Evolutionary conservation across 306 rosid species (phyloP), one percentile per base, ranked within the genome.

Genomic region (Boehmeria nivea): DNA sequence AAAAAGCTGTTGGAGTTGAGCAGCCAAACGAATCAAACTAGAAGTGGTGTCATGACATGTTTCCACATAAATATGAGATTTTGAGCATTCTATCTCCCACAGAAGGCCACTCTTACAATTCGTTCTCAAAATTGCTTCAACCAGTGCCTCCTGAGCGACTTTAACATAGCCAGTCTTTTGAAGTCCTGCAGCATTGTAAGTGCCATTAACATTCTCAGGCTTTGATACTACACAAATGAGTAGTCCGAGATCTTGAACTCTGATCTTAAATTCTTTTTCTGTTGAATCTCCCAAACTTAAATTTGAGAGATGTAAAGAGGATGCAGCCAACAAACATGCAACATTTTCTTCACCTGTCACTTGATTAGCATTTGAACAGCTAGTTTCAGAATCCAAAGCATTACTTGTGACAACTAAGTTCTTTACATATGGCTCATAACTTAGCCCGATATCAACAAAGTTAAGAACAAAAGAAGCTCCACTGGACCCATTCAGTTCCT

Each of bases 31-130:
- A 71, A 87, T 76, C 73, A 91, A 61, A 71, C 79, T 20, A 69
- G 93, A 76, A 53, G 90, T 77, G 51, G 98, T 84, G 72, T 91
- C 95, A 64, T 75, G 72, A 78, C 98, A 91, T 19, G 98, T 87
- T 53, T 87, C 95, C 56, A 91, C 54, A 42, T 17, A 31, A 61
- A 87, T 75, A 62, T 78, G 98, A 57, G 93, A 79, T 65, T 87
- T 73, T 57, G 81, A 71, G 67, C 86, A 81, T 71, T 91, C 93
- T 26, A 84, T 64, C 75, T 82, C 93, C 98, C 98, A 91, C 18
- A 74, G 76, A 71, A 78, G 86, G 60, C 93, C 87, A 67, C 58
- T 82, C 55, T 64, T 46, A 81, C 87, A 84, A 73, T 84, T 91
- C 58, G 78, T 80, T 78, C 76, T 87, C 79, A 91, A 54, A 65